Base-by-base conservation (phyloP, 2,329 filamentous ascomycete species). In the Pseudogymnoascus sp. region DNA sequence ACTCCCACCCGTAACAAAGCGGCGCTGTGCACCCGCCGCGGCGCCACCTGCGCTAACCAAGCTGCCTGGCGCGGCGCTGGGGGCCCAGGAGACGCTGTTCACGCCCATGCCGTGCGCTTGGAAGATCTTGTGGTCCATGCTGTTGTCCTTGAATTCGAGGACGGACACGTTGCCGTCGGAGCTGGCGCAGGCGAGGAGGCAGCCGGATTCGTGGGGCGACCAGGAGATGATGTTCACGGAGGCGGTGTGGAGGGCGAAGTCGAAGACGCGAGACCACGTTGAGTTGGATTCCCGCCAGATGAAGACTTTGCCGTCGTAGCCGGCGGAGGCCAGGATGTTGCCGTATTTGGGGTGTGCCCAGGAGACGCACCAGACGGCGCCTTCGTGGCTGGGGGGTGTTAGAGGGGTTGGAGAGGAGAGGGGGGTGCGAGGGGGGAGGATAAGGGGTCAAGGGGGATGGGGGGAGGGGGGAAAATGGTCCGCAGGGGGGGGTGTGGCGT, bases 321-420 rank as follows among this genome's bases (percentile, higher is more conserved):
- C 92, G 62, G 92, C 91, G 67, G 92, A 96, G 64, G 95, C 95
- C 66, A 99, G 88, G 74, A 99, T 97, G 76, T 93, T 97, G 80
- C 95, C 95, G 78, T 96, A 98, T 77, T 99, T 98, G 68, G 95
- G 95, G 75, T 99, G 95, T 60, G 93, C 93, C 95, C 95, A 99
- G 71, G 93, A 90, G 65, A 98, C 91, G 76, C 91, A 96, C 95
- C 95, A 99, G 65, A 99, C 93, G 37, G 95, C 92, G 68, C 93
- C 93, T 77, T 99, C 95, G 75, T 99, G 95, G 69, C 93, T 96
- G 72, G 21, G 48, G 25, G 54, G 57, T 25, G 62, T 72, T 70
- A 71, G 69, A 28, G 61, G 60, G 31, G 61, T 21, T 34, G 60
- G 21, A 48, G 36, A 36, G 10, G 14, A 66, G 23, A 25, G 61